Conservation (phyloP, 2,329 filamentous ascomycete species). For the Trematosphaeria pertusa region DNA sequence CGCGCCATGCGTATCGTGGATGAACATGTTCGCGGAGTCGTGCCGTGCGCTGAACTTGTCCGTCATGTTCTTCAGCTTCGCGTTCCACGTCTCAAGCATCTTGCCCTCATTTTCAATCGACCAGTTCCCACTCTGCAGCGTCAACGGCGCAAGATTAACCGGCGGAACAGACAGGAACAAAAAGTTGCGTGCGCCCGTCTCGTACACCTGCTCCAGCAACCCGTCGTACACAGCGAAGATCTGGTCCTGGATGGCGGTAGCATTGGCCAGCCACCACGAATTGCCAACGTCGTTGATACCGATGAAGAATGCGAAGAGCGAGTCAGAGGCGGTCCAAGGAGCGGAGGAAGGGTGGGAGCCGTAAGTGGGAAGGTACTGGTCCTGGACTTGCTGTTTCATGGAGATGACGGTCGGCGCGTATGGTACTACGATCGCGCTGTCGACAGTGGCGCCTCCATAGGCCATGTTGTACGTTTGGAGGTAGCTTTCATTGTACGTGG, state of each 20-base stretch:
- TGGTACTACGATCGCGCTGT: too few relatives aligned
- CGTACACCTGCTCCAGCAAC: slow-evolving; percentile 7
- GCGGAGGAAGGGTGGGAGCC: not conserved
- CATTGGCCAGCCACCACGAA: not conserved
- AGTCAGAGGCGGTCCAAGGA: slow-evolving; percentile 12
- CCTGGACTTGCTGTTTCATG: slow-evolving; percentile 6
- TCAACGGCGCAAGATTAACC: slow-evolving; percentile 9
- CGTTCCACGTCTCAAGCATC: slow-evolving; percentile 7
- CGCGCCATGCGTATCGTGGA: slow-evolving; percentile 4
- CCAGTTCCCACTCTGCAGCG: not conserved
- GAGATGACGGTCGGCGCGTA: too few relatives aligned
- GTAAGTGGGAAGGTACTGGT: slow-evolving; percentile 9
- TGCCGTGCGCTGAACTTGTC: not conserved
- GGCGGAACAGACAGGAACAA: slow-evolving; percentile 20
- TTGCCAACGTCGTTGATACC: slow-evolving; percentile 12
- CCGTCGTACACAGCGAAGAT: slow-evolving; percentile 4
- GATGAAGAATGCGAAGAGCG: slow-evolving; percentile 19
- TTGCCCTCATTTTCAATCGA: not conserved
- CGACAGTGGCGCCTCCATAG: slow-evolving; percentile 7
- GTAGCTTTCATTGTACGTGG: slow-evolving; percentile 6
- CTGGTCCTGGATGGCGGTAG: not conserved
- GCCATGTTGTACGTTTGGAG: slow-evolving; percentile 13
- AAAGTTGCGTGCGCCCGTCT: slow-evolving; percentile 10
- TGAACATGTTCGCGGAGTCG: slow-evolving; percentile 3
- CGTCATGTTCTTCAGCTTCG: slow-evolving; percentile 2